Evolutionary conservation across 192 early-diverging fungal genomes (phyloP), one percentile per base, ranked within the genome.

Genomic region (Rhizoclosmatium globosum): DNA sequence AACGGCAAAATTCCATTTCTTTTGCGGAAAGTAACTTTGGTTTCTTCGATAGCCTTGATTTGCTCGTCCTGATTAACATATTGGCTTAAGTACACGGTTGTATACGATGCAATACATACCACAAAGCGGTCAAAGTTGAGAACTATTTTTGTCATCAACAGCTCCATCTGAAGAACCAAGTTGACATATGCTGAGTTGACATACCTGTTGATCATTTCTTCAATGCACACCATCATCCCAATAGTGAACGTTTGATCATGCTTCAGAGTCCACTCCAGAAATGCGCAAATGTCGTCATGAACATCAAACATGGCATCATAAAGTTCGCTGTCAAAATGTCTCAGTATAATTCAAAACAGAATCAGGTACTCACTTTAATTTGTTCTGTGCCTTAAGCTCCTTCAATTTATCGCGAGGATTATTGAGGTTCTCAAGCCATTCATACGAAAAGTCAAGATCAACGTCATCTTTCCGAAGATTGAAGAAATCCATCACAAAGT

Each of bases 401-500:
- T 93, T 86, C 11, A 87, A 88, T 3, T 86, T 81, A 41, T 90
- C 89, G 0, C 91, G 78, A 42, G 86, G 85, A 42, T 72, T 76
- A 62, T 84, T 82, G 58, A 94, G 76, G 2, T 79, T 80, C 6
- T 84, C 82, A 47, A 88, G 82, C 87, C 89, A 87, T 48, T 81
- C 69, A 4, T 82, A 79, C 2, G 68, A 50, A 21, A 68, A 78
- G 3, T 71, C 58, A 11, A 48, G 17, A 3, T 59, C n/a, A 15
- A 6, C 39, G 1, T 78, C 59, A 0, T 4, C 81, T 79, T 69
- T 77, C 71, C 79, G 86, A 77, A 85, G 90, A 79, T 79, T 92
- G 88, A 99, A 98, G 43, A 96, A 83, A 73, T 97, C 95, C 19
- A 91, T 89, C 59, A 97, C 89, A 76, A 94, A 96, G 83, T 98